Conservation (phyloP, 2,329 filamentous ascomycete genomes). For the Venturia effusa region DNA sequence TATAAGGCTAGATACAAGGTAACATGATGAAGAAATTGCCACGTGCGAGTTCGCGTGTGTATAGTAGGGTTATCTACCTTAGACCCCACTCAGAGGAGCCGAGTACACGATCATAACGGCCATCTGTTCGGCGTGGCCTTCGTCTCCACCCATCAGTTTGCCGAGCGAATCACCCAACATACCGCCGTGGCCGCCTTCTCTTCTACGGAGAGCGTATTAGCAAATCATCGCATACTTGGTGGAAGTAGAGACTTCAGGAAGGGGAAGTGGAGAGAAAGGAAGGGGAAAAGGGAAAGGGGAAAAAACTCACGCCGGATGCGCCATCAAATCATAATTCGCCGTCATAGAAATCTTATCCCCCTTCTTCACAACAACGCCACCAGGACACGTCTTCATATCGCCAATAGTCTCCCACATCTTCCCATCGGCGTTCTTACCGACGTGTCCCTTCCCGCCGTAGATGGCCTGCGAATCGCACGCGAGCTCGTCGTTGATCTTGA, state of each 20-base stretch:
- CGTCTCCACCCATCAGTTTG: neutral
- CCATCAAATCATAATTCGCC: conserved; percentile 8
- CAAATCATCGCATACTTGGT: no score
- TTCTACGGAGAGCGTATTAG: neutral
- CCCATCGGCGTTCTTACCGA: neutral
- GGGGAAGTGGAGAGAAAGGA: no score
- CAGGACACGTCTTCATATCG: conserved; percentile 3
- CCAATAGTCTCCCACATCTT: conserved; percentile 8
- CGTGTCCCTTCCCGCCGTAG: conserved; percentile 6
- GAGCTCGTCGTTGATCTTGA: conserved; percentile 2
- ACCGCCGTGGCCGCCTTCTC: conserved; percentile 1
- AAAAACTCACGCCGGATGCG: conserved; percentile 8
- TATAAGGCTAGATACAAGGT: no score
- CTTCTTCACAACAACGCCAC: conserved; percentile 6
- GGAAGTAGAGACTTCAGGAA: no score
- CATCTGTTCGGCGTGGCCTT: conserved; percentile 3
- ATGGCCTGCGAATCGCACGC: conserved; percentile 8
- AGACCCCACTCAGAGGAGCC: neutral
- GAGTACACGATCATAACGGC: conserved; percentile 5
- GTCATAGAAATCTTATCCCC: conserved; percentile 8
- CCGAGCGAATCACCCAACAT: neutral
- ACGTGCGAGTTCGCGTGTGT: no score
- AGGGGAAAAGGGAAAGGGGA: neutral
- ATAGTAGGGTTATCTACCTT: no score
- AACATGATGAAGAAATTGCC: no score